Base-by-base conservation (phyloP, 192 early-diverging fungal genomes). In the Chytriomyces sp. region DNA sequence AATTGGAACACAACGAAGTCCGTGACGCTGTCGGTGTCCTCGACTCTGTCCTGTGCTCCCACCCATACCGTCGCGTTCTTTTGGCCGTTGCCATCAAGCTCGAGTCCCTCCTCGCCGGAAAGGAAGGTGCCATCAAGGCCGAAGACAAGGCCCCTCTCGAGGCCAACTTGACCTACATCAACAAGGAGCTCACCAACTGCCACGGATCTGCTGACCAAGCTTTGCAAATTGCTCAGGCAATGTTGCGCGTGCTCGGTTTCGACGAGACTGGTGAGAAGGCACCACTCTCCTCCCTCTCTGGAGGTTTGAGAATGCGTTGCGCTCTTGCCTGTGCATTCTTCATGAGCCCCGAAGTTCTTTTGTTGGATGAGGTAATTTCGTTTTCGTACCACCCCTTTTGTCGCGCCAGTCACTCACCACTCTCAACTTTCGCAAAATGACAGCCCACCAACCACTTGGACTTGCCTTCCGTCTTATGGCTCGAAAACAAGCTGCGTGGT, bases 251-350 rank as follows among this genome's bases (percentile, higher is more conserved):
- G 44, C 73, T 75, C 49, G 64, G 64, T 50, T 75, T 66, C 64
- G 73, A 65, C 64, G 73, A 66, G 20, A 65, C 64, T 47, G 73
- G 61, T 75, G 73, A 75, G 48, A 66, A 66, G 49, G 59, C 26
- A 16, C 80, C 91, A 6, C 89, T 96, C 75, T 87, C 87, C 45
- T 76, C 80, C 7, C 91, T 95, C n/a, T 92, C 91, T 79, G 93
- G 93, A 84, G 93, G 93, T 82, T 93, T 92, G 91, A 92, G 93
- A 83, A 95, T 95, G 94, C 93, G 92, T 89, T 82, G 93, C 64
- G 92, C 89, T 82, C 88, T 95, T 81, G 93, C 93, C 16, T 90
- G 92, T 85, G 93, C 94, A 59, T 91, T 95, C 87, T 85, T 95
- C 80, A 83, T 87, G 85, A 91, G 92, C 78, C 89, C 93, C 77